These are phyloP conservation scores for Yamadazyma philogaea DNA, from an alignment of 805 yeast genomes.

Conservation along the genomic window DNA sequence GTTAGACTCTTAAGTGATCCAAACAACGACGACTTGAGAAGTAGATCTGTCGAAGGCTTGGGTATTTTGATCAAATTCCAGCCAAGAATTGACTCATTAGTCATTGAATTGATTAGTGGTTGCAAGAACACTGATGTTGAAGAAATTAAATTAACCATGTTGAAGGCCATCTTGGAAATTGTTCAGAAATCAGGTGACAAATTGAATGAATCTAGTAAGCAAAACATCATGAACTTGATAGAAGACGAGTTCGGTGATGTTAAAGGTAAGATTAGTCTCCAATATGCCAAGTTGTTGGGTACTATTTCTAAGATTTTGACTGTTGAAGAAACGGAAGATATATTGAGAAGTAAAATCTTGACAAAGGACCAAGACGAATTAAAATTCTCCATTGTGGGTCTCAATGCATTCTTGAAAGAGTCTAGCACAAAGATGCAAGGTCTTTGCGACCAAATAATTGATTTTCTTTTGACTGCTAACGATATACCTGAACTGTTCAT, in stretches of 20 bases:
- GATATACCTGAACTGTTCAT: conserved; percentile 47
- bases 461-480: conserved; percentile 45
- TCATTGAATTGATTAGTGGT: conserved; percentile 76
- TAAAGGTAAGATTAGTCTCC: conserved; percentile 62
- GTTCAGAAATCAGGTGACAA: conserved; percentile 74
- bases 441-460: conserved; percentile 46
- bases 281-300: conserved; percentile 78
- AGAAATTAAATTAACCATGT: conserved; percentile 82
- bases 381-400: conserved; percentile 62
- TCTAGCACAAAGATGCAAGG: conserved; percentile 64
- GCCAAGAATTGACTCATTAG: conserved; percentile 91
- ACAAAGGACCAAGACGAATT: conserved; percentile 41
- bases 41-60: conserved; percentile 84
- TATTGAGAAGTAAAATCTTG: conserved; percentile 59
- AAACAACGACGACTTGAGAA: conserved; percentile 64
- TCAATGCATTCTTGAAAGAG: conserved; percentile 77
- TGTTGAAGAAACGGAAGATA: conserved; percentile 57
- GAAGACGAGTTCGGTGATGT: conserved; percentile 59
- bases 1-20: conserved; percentile 86
- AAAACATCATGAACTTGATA: conserved; percentile 64
- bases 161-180: conserved; percentile 80
- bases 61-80: conserved; percentile 86
- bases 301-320: conserved; percentile 67
- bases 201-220: conserved; percentile 71
- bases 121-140: conserved; percentile 61